Base-by-base conservation (phyloP, 345 rosid genomes). In the Salix dunnii region DNA sequence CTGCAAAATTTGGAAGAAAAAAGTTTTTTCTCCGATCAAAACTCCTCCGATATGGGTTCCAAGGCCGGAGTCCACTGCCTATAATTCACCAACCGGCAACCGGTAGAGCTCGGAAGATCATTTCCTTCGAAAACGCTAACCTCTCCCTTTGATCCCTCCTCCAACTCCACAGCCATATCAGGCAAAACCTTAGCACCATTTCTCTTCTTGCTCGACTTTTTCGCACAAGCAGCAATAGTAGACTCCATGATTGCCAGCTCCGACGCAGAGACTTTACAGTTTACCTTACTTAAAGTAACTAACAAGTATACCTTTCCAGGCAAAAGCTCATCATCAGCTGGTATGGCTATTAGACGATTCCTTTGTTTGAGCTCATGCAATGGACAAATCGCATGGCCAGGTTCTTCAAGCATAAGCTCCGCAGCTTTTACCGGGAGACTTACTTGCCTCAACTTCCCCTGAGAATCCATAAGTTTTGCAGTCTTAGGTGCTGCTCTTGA, bases 341-440 rank as follows among this genome's bases (percentile, higher is more conserved):
- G 78, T 74, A 85, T 42, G 73, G 89, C 81, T 1, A 72, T 53
- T 46, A 75, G 40, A 21, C 82, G 83, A 11, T 80, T 75, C 28
- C 69, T 78, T 67, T 68, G 70, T 25, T 53, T 68, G 25, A 86
- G 78, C 25, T 80, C 78, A 43, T 80, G 80, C n/a, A 65, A 75
- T 2, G 70, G 38, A 65, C 76, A 77, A 35, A 88, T 67, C 42
- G 76, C 78, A 60, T 78, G 75, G 49, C 85, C 87, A 7, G 89
- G 88, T 17, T 89, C 85, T 66, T 89, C 90, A 14, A 89, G 78
- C 92, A 87, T 86, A 61, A 85, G 76, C 79, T 89, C 92, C 0
- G 86, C 92, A 16, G 88, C 89, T 51, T 74, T 84, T 0, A 73
- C 72, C 0, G 88, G 87, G 48, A 82, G 67, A 0, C 74, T 74